Base-by-base conservation (phyloP, 2,329 filamentous ascomycete genomes). In the Westerdykella aurantiaca region DNA sequence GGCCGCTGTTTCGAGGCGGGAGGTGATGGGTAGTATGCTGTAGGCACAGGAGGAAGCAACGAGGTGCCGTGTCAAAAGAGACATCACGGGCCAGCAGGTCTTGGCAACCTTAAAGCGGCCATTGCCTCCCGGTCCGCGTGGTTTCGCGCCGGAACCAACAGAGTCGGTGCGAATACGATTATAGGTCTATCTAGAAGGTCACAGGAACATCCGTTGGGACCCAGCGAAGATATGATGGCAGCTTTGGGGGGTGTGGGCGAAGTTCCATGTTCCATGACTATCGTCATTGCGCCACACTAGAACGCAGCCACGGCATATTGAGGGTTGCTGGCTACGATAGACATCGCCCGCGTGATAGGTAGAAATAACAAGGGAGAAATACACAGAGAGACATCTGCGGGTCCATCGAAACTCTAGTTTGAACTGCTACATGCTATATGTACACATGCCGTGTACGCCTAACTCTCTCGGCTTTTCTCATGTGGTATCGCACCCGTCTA, bases 401-500 rank as follows among this genome's bases (percentile, higher is more conserved):
- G 33, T 13, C 13, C 33, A 35, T 35, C 51, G 51, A 45, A 53
- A 56, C 47, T 48, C 49, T 60, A 52, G 49, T 58, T 64, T 65
- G 55, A 41, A 55, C 59, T 57, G 53, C 62, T 66, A 66, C 59
- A 61, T 45, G 62, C 55, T 66, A 67, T 59, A 67, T 65, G 50
- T 66, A 66, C 61, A 66, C 53, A 52, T 51, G 50, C 25, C 25
- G 25, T 9, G 4, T 29, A 52, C 50, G 42, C 50, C 51, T 52
- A 42, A 48, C 48, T 50, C 44, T 42, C 51, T 53, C 52, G 43
- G 45, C 34, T 40, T 44, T 31, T 41, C 42, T 45, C 41, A 37
- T 37, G 33, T 45, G 25, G 5, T 40, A 43, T 25, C 42, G 40
- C 41, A 39, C 17, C 46, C 48, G 51, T 58, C 58, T 94, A 98